These are phyloP conservation scores for Leccinum truebloodii DNA, from an alignment of 768 basidiomycete genomes.

Conservation along the genomic window DNA sequence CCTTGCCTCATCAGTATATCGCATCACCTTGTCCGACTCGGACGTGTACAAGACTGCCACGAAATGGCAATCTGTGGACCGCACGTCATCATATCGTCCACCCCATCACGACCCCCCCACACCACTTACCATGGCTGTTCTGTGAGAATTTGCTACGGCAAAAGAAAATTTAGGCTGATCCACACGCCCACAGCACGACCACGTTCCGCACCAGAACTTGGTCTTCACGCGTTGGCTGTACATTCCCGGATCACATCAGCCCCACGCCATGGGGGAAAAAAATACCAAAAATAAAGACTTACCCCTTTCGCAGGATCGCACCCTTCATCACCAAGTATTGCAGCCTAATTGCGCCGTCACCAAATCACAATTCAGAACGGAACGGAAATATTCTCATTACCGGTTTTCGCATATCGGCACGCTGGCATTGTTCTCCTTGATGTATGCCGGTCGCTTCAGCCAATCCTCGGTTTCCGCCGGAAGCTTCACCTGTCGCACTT, in stretches of 20 bases:
- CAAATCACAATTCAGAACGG: slow-evolving; percentile 4
- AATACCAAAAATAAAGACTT: slow-evolving; percentile 25
- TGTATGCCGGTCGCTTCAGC: slow-evolving; percentile 83
- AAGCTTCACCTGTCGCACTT: slow-evolving; percentile 65
- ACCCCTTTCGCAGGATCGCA: slow-evolving; percentile 85
- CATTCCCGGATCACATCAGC: slow-evolving; percentile 16
- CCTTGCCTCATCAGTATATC: slow-evolving; percentile 77
- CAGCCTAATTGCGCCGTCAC: slow-evolving; percentile 48
- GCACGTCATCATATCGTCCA: slow-evolving; percentile 1
- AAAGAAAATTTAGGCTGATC: slow-evolving; percentile 14
- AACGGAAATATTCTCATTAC: slow-evolving; percentile 34
- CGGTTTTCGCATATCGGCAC: slow-evolving; percentile 83
- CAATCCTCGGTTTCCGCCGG: slow-evolving; percentile 86
- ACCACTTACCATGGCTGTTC: slow-evolving; percentile 43
- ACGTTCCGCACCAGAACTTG: slow-evolving; percentile 69
- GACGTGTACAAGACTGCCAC: slow-evolving; percentile 82
- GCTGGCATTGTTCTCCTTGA: slow-evolving; percentile 73
- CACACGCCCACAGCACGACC: slow-evolving; percentile 6
- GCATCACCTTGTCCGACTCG: slow-evolving; percentile 71
- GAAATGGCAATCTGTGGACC: slow-evolving; percentile 66
- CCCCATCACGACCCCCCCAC: neutral
- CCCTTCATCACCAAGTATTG: slow-evolving; percentile 89
- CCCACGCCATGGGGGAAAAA: slow-evolving; percentile 16
- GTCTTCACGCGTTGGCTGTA: slow-evolving; percentile 76
- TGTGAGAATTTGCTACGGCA: slow-evolving; percentile 69